A percentile compares a stretch with the other conserved stretches of the same genome.
These are phyloP conservation scores for Bolboschoenoplectus hybrid DNA, from an alignment of 202 grass and related monocot genomes.

Conservation along the genomic window DNA sequence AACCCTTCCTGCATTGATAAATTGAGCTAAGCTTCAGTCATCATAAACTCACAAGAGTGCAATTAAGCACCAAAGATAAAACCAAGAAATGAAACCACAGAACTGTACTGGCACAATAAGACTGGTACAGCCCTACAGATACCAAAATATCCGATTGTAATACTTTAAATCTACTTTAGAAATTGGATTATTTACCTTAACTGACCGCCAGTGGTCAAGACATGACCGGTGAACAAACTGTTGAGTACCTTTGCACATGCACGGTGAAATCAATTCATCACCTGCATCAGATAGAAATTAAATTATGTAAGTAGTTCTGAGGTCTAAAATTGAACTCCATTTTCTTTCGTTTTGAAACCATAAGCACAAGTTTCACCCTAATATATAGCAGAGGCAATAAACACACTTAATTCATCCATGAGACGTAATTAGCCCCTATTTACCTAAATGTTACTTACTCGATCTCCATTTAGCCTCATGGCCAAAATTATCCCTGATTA, in stretches of 20 bases:
- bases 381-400: neutral
- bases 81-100: neutral
- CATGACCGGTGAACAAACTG: conserved; percentile 87
- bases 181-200: conserved; percentile 55
- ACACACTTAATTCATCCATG: neutral
- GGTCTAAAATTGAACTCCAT: neutral
- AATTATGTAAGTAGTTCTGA: neutral
- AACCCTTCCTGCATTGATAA: conserved; percentile 54
- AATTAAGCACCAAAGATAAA: neutral
- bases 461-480: neutral
- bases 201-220: conserved; percentile 86
- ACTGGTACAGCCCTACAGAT: neutral
- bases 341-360: neutral
- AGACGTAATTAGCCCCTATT: neutral
- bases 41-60: neutral
- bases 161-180: neutral
- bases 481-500: neutral
- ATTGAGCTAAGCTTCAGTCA: conserved; percentile 10
- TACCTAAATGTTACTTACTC: neutral
- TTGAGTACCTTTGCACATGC: conserved; percentile 91
- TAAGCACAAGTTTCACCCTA: neutral
- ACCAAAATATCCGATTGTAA: neutral
- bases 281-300: conserved; percentile 47
- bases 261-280: conserved; percentile 83
- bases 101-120: neutral